Conservation (phyloP, 495 filamentous ascomycete species). For the Zalerion maritima region DNA sequence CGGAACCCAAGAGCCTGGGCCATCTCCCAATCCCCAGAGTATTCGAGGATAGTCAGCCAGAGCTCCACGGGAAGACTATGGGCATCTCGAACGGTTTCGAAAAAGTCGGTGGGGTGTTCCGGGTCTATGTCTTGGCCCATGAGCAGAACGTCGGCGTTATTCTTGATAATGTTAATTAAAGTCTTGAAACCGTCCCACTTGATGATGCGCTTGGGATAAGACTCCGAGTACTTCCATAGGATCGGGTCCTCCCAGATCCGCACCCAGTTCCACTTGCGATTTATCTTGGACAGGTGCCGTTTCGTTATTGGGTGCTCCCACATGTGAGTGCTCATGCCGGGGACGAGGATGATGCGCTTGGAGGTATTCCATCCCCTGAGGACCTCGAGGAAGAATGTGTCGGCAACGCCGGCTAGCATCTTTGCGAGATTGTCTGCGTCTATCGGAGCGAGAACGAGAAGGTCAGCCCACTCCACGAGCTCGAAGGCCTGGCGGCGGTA, state of each 20-base stretch:
- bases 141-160: constrained; percentile 46
- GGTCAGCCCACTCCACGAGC: constrained; percentile 74
- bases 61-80: constrained; percentile 59
- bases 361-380: constrained; percentile 70
- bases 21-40: constrained; percentile 77
- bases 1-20: constrained; percentile 64
- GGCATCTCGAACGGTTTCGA: constrained; percentile 8
- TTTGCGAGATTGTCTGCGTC: constrained; percentile 66
- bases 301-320: constrained; percentile 79
- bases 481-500: constrained; percentile 44
- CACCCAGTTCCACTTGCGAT: constrained; percentile 71
- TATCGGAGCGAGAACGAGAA: constrained; percentile 70
- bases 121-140: constrained; percentile 37
- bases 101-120: constrained; percentile 9
- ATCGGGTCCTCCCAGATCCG: constrained; percentile 52
- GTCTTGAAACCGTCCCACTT: constrained; percentile 56
- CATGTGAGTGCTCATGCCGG: constrained; percentile 67
- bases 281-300: constrained; percentile 66
- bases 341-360: constrained; percentile 69
- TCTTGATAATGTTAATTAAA: constrained; percentile 49
- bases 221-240: constrained; percentile 48
- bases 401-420: constrained; percentile 68
- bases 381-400: constrained; percentile 57
- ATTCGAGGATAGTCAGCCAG: constrained; percentile 77
- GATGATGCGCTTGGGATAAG: constrained; percentile 29